phyloP scores from a whole-genome alignment of 176 grass and related monocot species.

The Metroxylon sagu region DNA sequence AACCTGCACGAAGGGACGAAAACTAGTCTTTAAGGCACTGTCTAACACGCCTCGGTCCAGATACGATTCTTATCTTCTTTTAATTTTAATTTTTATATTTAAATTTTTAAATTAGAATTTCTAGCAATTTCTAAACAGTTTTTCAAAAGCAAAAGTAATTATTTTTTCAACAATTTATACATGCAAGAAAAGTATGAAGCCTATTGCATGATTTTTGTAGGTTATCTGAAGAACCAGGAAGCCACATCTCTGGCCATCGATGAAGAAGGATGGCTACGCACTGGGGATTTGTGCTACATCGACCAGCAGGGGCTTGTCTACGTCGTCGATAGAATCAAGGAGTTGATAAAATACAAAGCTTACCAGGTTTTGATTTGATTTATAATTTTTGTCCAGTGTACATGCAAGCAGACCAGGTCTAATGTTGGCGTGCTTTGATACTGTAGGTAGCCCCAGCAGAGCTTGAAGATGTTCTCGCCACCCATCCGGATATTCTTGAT shows the following conservation, averaged over 20 bases:
- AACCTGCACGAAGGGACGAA: too few species aligned
- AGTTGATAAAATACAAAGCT: conserved; percentile 54
- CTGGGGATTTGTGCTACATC: conserved; percentile 45
- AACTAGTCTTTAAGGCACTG: too few species aligned
- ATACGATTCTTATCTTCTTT: too few species aligned
- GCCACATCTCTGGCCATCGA: conserved; percentile 30
- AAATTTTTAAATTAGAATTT: too few species aligned
- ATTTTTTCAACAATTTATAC: too few species aligned
- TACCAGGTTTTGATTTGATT: conserved; percentile 31
- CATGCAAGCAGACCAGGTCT: too few species aligned
- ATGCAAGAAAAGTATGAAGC: too few species aligned
- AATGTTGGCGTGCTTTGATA: not conserved
- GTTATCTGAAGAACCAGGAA: conserved; percentile 35
- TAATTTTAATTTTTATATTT: too few species aligned
- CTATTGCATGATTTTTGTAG: not conserved
- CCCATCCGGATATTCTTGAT: conserved; percentile 29
- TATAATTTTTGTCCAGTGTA: not conserved
- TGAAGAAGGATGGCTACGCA: conserved; percentile 33
- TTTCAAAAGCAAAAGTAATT: too few species aligned
- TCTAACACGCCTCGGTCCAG: too few species aligned
- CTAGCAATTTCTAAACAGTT: too few species aligned
- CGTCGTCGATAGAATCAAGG: conserved; percentile 50
- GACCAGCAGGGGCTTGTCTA: conserved; percentile 28
- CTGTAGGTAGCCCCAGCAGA: conserved; percentile 41
- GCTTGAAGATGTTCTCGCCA: conserved; percentile 35